Base-by-base conservation (phyloP, 805 yeast genomes). In the Yamadazyma paraphyllophila region DNA sequence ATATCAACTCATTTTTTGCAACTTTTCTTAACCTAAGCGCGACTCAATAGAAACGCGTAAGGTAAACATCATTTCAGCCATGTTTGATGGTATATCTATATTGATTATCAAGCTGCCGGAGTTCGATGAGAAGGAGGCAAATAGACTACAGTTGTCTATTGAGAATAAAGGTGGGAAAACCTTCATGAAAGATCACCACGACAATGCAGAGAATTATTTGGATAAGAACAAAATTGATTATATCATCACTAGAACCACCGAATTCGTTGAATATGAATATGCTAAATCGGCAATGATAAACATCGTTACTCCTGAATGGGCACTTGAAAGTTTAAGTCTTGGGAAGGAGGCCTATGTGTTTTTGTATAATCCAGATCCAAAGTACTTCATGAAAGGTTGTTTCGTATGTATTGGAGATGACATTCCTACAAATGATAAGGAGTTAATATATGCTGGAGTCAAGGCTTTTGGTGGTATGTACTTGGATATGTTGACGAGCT, bases 401-500 rank as follows among this genome's bases (percentile, higher is more conserved):
- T 78, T 79, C 51, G 67, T 88, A 1, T 80, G 88, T 48, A 73
- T 81, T 11, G 73, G 74, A 2, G 81, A 86, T 7, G 77, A 79
- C 24, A 61, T 80, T 20, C 74, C 83, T 0, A 68, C 67, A 1
- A 80, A 81, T 3, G 89, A 83, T 50, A 74, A 77, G 39, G 91
- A 83, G 45, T 80, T 78, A n/a, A 72, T 88, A 12, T 76, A 81
- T 51, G 83, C 82, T 6, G 88, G 85, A 0, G 84, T 84, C 2
- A 64, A 77, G 15, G 82, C 87, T 1, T 73, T 87, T 48, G 98
- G 97, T 1, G 98, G 96, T 2, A 82, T 78, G 29, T 81, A 72
- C 56, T 67, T 80, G 34, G 85, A 83, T 48, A 68, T 69, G 9
- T 67, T 91, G 26, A 82, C 88, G 7, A 76, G 77, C 43, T 78